Evolutionary conservation across 2,329 filamentous ascomycete genomes (phyloP).

Genomic region (Chaetomium olivaceum): DNA sequence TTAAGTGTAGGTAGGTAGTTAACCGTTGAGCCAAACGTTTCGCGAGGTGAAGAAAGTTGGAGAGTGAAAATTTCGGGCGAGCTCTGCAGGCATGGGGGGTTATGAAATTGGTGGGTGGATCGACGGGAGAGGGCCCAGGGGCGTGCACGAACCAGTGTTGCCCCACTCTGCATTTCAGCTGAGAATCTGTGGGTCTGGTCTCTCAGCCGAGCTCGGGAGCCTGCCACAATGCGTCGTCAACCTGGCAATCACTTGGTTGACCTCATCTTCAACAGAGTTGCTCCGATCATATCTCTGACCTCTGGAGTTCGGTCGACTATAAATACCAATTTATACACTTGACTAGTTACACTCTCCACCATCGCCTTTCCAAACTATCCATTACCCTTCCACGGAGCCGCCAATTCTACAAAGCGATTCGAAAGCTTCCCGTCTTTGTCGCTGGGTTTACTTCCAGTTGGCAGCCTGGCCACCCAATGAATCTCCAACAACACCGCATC

Average conservation of each 20-base stretch:
- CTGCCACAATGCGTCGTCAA: neutral
- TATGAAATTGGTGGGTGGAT: slow-evolving; percentile 10
- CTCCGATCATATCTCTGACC: neutral
- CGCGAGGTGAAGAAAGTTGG: neutral
- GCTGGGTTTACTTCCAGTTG: neutral
- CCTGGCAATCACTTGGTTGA: neutral
- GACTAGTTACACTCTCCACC: neutral
- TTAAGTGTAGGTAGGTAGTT: neutral
- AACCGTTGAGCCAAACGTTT: slow-evolving; percentile 4
- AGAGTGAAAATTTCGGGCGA: slow-evolving; percentile 21
- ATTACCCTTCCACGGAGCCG: neutral
- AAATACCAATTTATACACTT: neutral
- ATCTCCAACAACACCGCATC: neutral
- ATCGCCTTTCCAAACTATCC: neutral
- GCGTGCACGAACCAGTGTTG: slow-evolving; percentile 2
- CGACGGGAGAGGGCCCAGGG: no score
- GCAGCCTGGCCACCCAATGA: neutral
- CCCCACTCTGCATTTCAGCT: neutral
- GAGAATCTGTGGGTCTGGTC: slow-evolving; percentile 3
- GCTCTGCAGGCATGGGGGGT: slow-evolving; percentile 17
- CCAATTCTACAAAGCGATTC: no score
- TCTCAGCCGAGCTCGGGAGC: neutral
- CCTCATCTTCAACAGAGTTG: neutral
- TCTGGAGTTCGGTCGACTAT: neutral
- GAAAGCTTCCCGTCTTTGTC: neutral